phyloP scores from a whole-genome alignment of 2,329 filamentous ascomycete species.

The Phoma herbarum region DNA sequence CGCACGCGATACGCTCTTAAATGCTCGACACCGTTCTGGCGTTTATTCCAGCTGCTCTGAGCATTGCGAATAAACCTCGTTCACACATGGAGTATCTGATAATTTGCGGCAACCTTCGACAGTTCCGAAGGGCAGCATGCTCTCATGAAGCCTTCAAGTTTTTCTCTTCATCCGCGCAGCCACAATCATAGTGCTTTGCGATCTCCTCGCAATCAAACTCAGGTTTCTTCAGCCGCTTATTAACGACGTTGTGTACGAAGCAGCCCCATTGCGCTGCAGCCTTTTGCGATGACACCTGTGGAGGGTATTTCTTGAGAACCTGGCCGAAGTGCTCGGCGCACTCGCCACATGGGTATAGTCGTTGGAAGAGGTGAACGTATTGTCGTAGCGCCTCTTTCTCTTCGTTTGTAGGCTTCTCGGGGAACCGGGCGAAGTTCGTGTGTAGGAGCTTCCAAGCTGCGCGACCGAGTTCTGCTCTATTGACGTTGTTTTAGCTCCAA shows the following conservation, averaged over 20 bases:
- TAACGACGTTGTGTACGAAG: conserved; percentile 73
- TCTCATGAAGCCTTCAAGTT: conserved; percentile 32
- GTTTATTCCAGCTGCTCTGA: too few species aligned
- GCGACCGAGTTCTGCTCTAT: conserved; percentile 69
- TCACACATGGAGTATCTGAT: too few species aligned
- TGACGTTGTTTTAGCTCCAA: conserved; percentile 12
- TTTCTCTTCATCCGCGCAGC: conserved; percentile 65
- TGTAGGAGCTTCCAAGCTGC: conserved; percentile 73
- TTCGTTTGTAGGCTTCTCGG: conserved; percentile 68
- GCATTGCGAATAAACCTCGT: too few species aligned
- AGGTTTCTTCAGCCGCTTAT: conserved; percentile 67
- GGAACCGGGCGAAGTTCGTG: conserved; percentile 72
- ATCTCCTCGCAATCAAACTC: conserved; percentile 71
- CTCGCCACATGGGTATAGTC: conserved; percentile 72
- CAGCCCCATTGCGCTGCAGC: conserved; percentile 73
- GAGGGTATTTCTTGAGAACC: conserved; percentile 69
- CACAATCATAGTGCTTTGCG: conserved; percentile 73
- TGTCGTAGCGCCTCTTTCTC: conserved; percentile 67
- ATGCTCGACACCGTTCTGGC: too few species aligned
- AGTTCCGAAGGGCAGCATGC: too few species aligned
- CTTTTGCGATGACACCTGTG: conserved; percentile 68
- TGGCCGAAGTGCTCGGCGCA: conserved; percentile 70
- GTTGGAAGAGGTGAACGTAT: conserved; percentile 70
- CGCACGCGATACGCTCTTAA: too few species aligned
- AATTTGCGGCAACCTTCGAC: too few species aligned